These are phyloP conservation scores for Zymoseptoria brevis DNA, from an alignment of 2,329 filamentous ascomycete species.

Conservation along the genomic window DNA sequence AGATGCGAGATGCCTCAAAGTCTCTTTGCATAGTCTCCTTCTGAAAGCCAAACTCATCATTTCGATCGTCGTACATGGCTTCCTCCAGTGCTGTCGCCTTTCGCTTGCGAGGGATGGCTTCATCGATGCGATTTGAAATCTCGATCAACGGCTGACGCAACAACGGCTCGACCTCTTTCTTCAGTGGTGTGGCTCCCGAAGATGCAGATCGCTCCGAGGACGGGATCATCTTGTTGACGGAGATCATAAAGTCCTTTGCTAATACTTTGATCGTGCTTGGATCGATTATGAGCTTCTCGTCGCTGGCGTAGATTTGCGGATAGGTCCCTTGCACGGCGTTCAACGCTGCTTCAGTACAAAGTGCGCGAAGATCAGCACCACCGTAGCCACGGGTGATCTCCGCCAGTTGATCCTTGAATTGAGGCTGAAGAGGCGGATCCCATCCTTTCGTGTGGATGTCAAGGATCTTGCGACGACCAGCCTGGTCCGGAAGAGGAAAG, in stretches of 20 bases:
- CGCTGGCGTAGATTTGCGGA: slow-evolving; percentile 88
- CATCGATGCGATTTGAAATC: slow-evolving; percentile 58
- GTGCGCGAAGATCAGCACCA: slow-evolving; percentile 84
- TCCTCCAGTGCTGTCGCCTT: slow-evolving; percentile 85
- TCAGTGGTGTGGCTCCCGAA: slow-evolving; percentile 73
- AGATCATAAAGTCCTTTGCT: slow-evolving; percentile 94
- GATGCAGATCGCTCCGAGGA: slow-evolving; percentile 87
- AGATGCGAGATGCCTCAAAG: slow-evolving; percentile 81
- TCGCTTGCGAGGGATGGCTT: slow-evolving; percentile 75
- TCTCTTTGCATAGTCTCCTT: slow-evolving; percentile 63
- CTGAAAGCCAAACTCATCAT: slow-evolving; percentile 74
- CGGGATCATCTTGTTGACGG: slow-evolving; percentile 90
- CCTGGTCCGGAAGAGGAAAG: slow-evolving; percentile 79
- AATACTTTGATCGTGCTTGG: slow-evolving; percentile 75
- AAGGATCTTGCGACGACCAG: slow-evolving; percentile 75
- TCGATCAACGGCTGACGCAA: slow-evolving; percentile 62
- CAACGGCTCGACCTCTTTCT: slow-evolving; percentile 71
- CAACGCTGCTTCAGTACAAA: slow-evolving; percentile 91
- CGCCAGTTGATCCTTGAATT: slow-evolving; percentile 76
- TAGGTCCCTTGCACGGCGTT: slow-evolving; percentile 95
- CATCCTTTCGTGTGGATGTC: slow-evolving; percentile 94
- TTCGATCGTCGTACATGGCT: slow-evolving; percentile 82
- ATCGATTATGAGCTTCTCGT: slow-evolving; percentile 83
- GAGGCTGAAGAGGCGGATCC: slow-evolving; percentile 64
- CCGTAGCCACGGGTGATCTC: slow-evolving; percentile 93